Percentiles rank a stretch among this genome's conserved stretches.
Evolutionary conservation across 2,329 filamentous ascomycete species (phyloP).

Genomic region (Hypoxylon sp.): DNA sequence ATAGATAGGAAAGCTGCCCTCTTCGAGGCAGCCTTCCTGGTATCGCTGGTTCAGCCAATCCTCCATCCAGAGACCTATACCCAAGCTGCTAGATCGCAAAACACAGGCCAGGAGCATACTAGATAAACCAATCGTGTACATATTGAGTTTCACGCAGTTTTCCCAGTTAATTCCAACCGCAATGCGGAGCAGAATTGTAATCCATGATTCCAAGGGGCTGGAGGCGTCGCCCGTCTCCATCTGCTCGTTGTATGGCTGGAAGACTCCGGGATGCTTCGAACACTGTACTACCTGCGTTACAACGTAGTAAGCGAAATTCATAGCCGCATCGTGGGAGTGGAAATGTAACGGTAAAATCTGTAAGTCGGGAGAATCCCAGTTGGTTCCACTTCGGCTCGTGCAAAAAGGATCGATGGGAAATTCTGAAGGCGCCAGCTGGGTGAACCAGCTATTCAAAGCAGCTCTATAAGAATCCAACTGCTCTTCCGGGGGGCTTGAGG

Average conservation of each 20-base stretch:
- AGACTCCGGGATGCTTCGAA: not conserved
- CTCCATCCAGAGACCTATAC: constrained; percentile 4
- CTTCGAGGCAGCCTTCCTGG: constrained; percentile 6
- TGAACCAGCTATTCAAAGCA: constrained; percentile 1
- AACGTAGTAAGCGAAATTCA: constrained; percentile 35
- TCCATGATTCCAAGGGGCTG: constrained; percentile 24
- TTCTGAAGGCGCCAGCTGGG: not conserved
- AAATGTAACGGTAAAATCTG: constrained; percentile 21
- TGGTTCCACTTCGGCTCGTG: not conserved
- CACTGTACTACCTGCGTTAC: constrained; percentile 26
- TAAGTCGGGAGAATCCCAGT: not conserved
- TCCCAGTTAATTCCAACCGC: constrained; percentile 38
- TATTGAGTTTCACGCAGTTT: constrained; percentile 35
- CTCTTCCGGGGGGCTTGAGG: not conserved
- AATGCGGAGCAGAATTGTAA: constrained; percentile 36
- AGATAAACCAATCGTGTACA: constrained; percentile 37
- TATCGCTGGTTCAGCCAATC: constrained; percentile 9
- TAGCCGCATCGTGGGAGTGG: constrained; percentile 24
- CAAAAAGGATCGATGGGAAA: not conserved
- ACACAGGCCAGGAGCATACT: constrained; percentile 44
- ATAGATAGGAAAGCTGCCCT: constrained; percentile 13
- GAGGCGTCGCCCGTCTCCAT: not conserved
- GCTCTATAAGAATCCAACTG: not conserved
- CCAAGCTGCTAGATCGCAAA: constrained; percentile 3
- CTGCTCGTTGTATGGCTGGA: not conserved